Base-by-base conservation (phyloP, 2,329 filamentous ascomycete species). In the Pseudohalonectria lignicola region DNA sequence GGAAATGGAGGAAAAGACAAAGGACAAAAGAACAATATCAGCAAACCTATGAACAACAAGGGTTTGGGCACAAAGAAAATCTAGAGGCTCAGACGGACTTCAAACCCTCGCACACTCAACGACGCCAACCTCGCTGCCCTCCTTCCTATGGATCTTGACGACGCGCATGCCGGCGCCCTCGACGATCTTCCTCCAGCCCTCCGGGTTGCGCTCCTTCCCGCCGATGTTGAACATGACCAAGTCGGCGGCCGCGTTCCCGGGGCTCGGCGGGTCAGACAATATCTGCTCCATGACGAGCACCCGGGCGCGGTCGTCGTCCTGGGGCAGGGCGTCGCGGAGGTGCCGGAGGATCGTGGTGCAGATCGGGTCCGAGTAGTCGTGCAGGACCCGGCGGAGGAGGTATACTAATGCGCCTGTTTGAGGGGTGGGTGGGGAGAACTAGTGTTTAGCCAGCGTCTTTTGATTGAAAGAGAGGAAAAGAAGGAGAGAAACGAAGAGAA, bases 291-390 rank as follows among this genome's bases (percentile, higher is more conserved):
- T 31, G 36, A 38, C 25, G 19, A 38, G 36, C 13, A 38, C 20
- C 13, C 36, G 29, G 29, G 28, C 30, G 17, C 31, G 31, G 6
- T 10, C 10, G 20, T 38, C 36, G 19, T 7, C 28, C n/a, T n/a
- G 16, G 18, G 37, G 41, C 5, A 52, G 39, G 3, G 48, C 50
- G 3, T 44, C 41, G 2, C 45, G 44, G 28, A 53, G 42, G 11
- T 39, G 47, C 1, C 34, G 30, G 2, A 53, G 42, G 26, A 53
- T 49, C 4, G 40, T 39, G 1, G 33, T 36, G 10, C 47, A 47
- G 16, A 45, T 37, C 8, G 34, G 23, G 26, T 55, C 53, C 30
- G 49, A 44, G 40, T 53, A 54, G 37, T 55, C 49, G 26, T 54
- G 49, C 5, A 56, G 42, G n/a, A 53, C 42, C 12, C 51, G 44